These are phyloP conservation scores for Trametes polyzona DNA, from an alignment of 1,284 basidiomycete genomes.

Conservation along the genomic window DNA sequence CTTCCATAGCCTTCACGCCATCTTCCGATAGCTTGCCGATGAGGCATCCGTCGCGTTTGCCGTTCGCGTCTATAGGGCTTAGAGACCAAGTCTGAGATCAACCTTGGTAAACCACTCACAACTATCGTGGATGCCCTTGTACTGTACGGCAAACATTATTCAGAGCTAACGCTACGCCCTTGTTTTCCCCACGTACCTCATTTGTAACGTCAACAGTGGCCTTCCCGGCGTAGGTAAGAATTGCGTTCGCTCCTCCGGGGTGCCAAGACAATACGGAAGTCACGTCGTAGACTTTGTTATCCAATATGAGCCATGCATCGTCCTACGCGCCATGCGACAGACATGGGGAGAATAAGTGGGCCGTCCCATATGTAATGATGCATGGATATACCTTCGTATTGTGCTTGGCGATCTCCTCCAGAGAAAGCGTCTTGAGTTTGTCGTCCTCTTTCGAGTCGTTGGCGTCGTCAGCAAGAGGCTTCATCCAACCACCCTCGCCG, in stretches of 20 bases:
- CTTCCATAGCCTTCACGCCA: constrained; percentile 26
- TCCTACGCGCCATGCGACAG: constrained; percentile 11
- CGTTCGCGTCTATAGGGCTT: constrained; percentile 19
- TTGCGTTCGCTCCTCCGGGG: constrained; percentile 25
- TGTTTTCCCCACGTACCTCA: too few relatives aligned
- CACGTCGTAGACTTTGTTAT: constrained; percentile 32
- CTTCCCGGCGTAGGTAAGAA: constrained; percentile 29
- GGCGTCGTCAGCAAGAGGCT: neutral
- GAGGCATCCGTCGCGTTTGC: constrained; percentile 26
- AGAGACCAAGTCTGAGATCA: too few relatives aligned
- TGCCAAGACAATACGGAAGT: constrained; percentile 29
- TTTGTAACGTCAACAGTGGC: constrained; percentile 28
- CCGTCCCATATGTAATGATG: neutral
- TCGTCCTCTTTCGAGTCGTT: neutral
- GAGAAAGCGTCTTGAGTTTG: constrained; percentile 15
- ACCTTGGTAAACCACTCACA: constrained; percentile 15
- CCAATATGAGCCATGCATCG: constrained; percentile 31
- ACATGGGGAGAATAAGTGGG: too few relatives aligned
- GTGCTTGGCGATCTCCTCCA: constrained; percentile 30
- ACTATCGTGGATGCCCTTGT: constrained; percentile 30
- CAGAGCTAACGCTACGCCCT: too few relatives aligned
- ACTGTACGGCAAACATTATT: constrained; percentile 5
- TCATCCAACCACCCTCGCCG: constrained; percentile 30
- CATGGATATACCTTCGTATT: constrained; percentile 19
- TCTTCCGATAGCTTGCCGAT: constrained; percentile 27